Base-by-base conservation (phyloP, 2,329 filamentous ascomycete genomes). In the Aspergillus sclerotialis region DNA sequence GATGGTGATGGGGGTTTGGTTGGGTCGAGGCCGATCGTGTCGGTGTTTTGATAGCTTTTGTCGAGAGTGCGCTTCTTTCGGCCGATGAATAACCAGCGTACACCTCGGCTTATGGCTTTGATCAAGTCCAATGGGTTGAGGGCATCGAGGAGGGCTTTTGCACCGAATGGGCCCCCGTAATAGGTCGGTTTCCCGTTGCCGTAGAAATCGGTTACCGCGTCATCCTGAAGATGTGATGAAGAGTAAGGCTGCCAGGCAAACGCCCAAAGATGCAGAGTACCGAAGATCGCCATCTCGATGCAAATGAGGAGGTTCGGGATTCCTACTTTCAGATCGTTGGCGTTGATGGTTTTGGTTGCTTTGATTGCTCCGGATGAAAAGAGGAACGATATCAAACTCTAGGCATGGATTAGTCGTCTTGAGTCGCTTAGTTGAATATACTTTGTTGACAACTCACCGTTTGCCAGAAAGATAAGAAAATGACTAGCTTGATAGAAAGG, bases 381-480 rank as follows among this genome's bases (percentile, higher is more conserved):
- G 13, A 83, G 63, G 38, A 82, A 68, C 13, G 71, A 77, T 44
- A 84, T 78, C 33, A 78, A 46, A 49, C 73, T 71, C 60, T 69
- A 37, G 10, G n/a, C n/a, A n/a, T n/a, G n/a, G n/a, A n/a, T n/a
- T n/a, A n/a, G n/a, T n/a, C n/a, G n/a, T n/a, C n/a, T n/a, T n/a
- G n/a, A n/a, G n/a, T n/a, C n/a, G n/a, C n/a, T n/a, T n/a, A n/a
- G n/a, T n/a, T n/a, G n/a, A n/a, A n/a, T n/a, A n/a, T n/a, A n/a
- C n/a, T n/a, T n/a, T n/a, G n/a, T n/a, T n/a, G n/a, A n/a, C n/a
- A n/a, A 46, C 64, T 45, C 49, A 72, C 68, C 19, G 67, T 69
- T 54, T 94, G 87, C 87, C 87, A 94, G 61, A 93, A 93, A 23
- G 82, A 88, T 46, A 94, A 73, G 68, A 94, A 94, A 52, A 94